Base-by-base conservation (phyloP, 2,329 filamentous ascomycete genomes). In the Diaporthe sp. region DNA sequence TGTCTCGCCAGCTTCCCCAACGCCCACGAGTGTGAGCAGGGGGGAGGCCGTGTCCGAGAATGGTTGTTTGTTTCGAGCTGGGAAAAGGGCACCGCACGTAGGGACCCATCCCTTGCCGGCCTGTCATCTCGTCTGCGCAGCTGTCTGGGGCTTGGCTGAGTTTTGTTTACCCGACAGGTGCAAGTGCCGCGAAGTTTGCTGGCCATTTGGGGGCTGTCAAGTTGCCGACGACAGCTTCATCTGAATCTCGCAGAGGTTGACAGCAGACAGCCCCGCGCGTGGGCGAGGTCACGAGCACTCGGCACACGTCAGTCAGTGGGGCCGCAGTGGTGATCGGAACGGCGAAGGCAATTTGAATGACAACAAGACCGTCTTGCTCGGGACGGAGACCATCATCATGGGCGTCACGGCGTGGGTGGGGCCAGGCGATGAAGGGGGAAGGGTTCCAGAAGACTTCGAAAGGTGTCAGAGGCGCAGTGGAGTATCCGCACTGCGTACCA, bases 371-470 rank as follows among this genome's bases (percentile, higher is more conserved):
- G 42, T 72, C 47, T 65, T 58, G 58, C 5, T 55, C 39, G 51
- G 47, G 17, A 31, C 31, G 17, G 12, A 47, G 51, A 37, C 25
- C 44, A 25, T 13, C 37, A 39, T 22, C 34, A 17, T 61, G n/a
- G 44, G 28, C 17, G 25, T 72, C 67, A n/a, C 42, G 20, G 25
- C 28, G 39, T 15, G 25, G 3, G 53, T 6, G 42, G 61, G 25
- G 42, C 10, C 28, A 47, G 39, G 60, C 15, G 15, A 25, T 28
- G 10, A 44, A n/a, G 17, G n/a, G 53, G 7, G 31, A 61, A 51
- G 51, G 51, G 44, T 65, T 72, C 67, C 73, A 75, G 57, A 75
- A 75, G 25, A 28, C 67, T 67, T 67, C 57, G 73, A 75, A 61
- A 25, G 61, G 67, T 65, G 47, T 42, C 58, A 53, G 44, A 28